Percentiles rank a stretch among this genome's conserved stretches.
These are phyloP conservation scores for Umbilicaria muhlenbergii DNA, from an alignment of 495 filamentous ascomycete genomes.

Conservation along the genomic window DNA sequence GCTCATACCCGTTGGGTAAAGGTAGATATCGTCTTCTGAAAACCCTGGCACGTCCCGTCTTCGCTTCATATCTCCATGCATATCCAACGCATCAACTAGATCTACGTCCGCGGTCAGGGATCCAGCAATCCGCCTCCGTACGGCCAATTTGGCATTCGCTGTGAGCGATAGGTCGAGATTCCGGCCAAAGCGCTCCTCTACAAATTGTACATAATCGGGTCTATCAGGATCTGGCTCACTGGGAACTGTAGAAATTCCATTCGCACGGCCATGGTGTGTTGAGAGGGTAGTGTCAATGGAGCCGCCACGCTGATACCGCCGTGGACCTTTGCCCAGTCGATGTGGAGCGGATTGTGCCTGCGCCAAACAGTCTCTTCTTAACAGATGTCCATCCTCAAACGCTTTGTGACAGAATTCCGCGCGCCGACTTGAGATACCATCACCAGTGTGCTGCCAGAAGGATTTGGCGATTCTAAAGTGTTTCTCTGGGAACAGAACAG, in stretches of 20 bases:
- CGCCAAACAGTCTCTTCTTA: slow-evolving; percentile 25
- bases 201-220: slow-evolving; percentile 61
- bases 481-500: slow-evolving; percentile 53
- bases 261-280: slow-evolving; percentile 3
- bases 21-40: slow-evolving; percentile 74
- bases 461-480: slow-evolving; percentile 58
- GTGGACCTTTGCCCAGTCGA: slow-evolving; percentile 40
- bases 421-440: slow-evolving; percentile 80
- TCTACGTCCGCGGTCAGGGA: slow-evolving; percentile 62
- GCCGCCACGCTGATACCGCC: slow-evolving; percentile 49
- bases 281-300: slow-evolving; percentile 27
- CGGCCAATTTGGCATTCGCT: slow-evolving; percentile 67
- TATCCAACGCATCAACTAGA: slow-evolving; percentile 42
- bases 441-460: slow-evolving; percentile 96
- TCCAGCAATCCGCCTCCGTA: slow-evolving; percentile 77
- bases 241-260: slow-evolving; percentile 9
- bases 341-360: slow-evolving; percentile 9
- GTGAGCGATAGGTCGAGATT: slow-evolving; percentile 71
- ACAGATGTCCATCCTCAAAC: slow-evolving; percentile 54
- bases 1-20: slow-evolving; percentile 85
- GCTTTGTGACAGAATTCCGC: slow-evolving; percentile 74
- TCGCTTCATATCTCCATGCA: slow-evolving; percentile 12
- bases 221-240: slow-evolving; percentile 17
- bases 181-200: slow-evolving; percentile 89
- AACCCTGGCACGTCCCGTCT: slow-evolving; percentile 42